Conservation (phyloP, 306 rosid species). For the Ammopiptanthus mongolicus region DNA sequence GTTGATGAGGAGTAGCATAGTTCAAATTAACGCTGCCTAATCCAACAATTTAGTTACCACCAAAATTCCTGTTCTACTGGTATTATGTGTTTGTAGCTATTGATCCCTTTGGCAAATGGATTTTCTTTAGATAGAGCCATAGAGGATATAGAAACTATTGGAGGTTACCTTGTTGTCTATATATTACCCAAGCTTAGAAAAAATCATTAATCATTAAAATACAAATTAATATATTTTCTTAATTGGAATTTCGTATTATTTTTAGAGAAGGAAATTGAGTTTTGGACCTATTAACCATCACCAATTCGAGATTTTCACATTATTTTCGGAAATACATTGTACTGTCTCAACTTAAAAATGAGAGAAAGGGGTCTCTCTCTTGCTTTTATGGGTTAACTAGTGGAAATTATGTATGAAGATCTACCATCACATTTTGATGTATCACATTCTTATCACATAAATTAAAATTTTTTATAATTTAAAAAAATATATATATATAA, state of each 20-base stretch:
- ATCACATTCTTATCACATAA: too few species aligned
- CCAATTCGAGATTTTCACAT: not conserved
- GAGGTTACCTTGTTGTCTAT: not conserved
- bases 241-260: not conserved
- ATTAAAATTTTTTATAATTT: too few species aligned
- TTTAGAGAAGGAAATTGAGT: not conserved
- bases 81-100: not conserved
- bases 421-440: too few species aligned
- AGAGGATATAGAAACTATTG: not conserved
- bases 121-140: not conserved
- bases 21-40: too few species aligned
- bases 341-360: not conserved
- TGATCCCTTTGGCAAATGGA: not conserved
- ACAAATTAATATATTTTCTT: not conserved
- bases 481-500: too few species aligned
- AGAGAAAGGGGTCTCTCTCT: not conserved
- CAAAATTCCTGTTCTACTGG: not conserved
- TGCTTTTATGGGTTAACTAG: not conserved
- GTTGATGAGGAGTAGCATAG: too few species aligned
- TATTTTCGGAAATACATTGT: not conserved
- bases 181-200: not conserved
- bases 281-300: not conserved
- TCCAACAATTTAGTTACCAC: too few species aligned
- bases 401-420: too few species aligned
- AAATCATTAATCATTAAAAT: not conserved